phyloP scores from a whole-genome alignment of 495 filamentous ascomycete species.

The Penicillium roqueforti region DNA sequence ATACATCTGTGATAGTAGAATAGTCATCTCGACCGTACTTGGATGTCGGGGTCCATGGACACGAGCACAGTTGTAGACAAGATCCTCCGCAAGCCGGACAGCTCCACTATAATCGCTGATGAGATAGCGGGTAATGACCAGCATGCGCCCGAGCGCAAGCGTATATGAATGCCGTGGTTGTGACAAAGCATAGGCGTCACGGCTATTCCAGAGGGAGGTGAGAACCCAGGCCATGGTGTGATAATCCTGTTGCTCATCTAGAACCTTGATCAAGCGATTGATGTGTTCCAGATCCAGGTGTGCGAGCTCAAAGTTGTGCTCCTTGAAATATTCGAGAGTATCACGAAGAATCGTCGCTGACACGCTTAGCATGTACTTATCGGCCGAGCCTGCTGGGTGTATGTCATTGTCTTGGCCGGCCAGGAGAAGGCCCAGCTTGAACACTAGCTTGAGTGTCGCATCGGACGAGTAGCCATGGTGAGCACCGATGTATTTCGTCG shows the following conservation, averaged over 20 bases:
- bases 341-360: not conserved
- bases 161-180: slow-evolving; percentile 11
- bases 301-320: not conserved
- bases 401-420: not conserved
- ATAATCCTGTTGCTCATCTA: not conserved
- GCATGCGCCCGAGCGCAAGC: slow-evolving; percentile 28
- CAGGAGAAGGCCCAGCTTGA: not conserved
- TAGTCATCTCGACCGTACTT: not conserved
- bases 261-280: not conserved
- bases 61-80: not conserved
- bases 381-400: not conserved
- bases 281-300: not conserved
- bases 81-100: not conserved
- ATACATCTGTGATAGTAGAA: not conserved
- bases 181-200: not conserved
- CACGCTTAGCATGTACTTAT: not conserved
- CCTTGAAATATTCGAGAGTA: not conserved
- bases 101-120: not conserved
- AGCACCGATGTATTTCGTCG: not conserved
- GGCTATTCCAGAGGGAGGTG: not conserved
- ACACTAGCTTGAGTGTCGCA: not conserved
- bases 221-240: not conserved
- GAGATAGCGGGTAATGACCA: slow-evolving; percentile 29
- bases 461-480: not conserved
- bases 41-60: not conserved